Conservation (phyloP, 1,284 basidiomycete genomes). For the Athelia sp. region DNA sequence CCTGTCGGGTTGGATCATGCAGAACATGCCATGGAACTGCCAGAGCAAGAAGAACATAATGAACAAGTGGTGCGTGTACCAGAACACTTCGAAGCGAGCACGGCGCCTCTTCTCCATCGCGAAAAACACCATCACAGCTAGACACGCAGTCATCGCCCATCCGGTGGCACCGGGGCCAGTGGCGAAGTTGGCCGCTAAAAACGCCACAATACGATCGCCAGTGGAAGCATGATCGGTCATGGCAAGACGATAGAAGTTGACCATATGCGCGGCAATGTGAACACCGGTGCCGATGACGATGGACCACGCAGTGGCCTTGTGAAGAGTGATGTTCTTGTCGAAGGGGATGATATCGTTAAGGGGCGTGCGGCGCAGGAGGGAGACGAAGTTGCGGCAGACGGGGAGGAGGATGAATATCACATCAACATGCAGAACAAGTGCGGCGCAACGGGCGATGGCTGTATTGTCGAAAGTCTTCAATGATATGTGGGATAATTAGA, state of each 20-base stretch:
- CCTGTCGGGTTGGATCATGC: constrained; percentile 80
- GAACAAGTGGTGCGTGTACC: constrained; percentile 91
- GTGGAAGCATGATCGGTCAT: constrained; percentile 77
- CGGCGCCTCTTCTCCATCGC: constrained; percentile 78
- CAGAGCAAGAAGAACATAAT: constrained; percentile 90
- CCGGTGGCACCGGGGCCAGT: constrained; percentile 64
- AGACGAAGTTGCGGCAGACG: constrained; percentile 88
- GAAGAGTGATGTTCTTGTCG: constrained; percentile 92
- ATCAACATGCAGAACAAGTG: constrained; percentile 83
- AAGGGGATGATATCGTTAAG: constrained; percentile 82
- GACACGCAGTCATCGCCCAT: constrained; percentile 86
- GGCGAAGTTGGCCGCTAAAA: constrained; percentile 55
- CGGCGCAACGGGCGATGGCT: constrained; percentile 82
- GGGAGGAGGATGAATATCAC: constrained; percentile 88
- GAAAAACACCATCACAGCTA: constrained; percentile 82
- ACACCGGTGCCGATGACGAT: constrained; percentile 85
- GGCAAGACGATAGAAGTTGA: constrained; percentile 77
- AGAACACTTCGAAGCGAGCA: constrained; percentile 89
- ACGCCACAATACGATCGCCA: constrained; percentile 62
- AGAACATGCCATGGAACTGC: constrained; percentile 86
- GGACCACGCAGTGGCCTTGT: constrained; percentile 86
- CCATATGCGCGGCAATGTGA: constrained; percentile 86
- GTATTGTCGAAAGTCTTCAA: constrained; percentile 4
- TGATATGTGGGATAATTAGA: constrained; percentile 1
- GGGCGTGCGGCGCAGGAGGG: constrained; percentile 74